Evolutionary conservation across 495 filamentous ascomycete species (phyloP), one percentile per base, ranked within the genome.

Genomic region (Hypoxylon rickii): DNA sequence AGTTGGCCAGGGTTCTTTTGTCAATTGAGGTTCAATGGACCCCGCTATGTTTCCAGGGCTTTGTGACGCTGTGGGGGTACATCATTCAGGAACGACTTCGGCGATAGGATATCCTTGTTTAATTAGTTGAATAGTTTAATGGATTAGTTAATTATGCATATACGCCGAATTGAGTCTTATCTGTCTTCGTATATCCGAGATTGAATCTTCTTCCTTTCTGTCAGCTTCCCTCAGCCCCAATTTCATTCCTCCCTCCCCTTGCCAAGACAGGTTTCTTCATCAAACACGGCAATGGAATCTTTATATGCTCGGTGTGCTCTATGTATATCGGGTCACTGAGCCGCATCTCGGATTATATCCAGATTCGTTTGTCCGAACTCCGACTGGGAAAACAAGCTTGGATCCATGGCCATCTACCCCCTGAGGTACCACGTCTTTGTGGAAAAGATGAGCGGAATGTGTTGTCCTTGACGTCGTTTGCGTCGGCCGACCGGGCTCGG

Each of bases 321-420:
- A n/a, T n/a, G n/a, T n/a, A n/a, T n/a, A n/a, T n/a, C n/a, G n/a
- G n/a, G n/a, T n/a, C n/a, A n/a, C n/a, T n/a, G n/a, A n/a, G n/a
- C n/a, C 41, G 51, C 58, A 57, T 57, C 47, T 63, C 59, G 51
- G 59, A 57, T 32, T 32, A 29, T 29, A 29, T 11, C 36, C 0
- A 17, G n/a, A 12, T 29, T 1, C 47, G 37, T 56, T 56, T 57
- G 43, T 63, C 59, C 59, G 59, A 63, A 57, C 37, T 63, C 59
- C 59, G 59, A 57, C n/a, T n/a, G n/a, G n/a, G n/a, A n/a, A n/a
- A n/a, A n/a, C n/a, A n/a, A n/a, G n/a, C n/a, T n/a, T n/a, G n/a
- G n/a, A n/a, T n/a, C n/a, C n/a, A n/a, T n/a, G n/a, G n/a, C n/a
- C n/a, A n/a, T n/a, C n/a, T n/a, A n/a, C n/a, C n/a, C n/a, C n/a